Base-by-base conservation (phyloP, 768 basidiomycete species). In the Exidia glandulosa region DNA sequence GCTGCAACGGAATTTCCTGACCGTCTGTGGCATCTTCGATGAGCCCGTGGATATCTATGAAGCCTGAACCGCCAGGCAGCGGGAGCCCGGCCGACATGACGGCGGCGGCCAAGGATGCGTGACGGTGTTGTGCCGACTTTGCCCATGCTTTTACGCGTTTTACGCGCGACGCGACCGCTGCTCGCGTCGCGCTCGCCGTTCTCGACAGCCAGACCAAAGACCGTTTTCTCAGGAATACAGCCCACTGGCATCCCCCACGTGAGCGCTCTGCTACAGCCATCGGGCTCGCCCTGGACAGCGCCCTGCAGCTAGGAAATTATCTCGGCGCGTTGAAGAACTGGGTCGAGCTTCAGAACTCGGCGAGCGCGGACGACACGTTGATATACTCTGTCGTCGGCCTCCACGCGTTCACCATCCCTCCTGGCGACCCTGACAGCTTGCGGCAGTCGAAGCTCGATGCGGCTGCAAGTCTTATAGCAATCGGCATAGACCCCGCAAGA, bases 171-270 rank as follows among this genome's bases (percentile, higher is more conserved):
- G n/a, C n/a, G n/a, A n/a, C n/a, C n/a, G n/a, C n/a, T n/a, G n/a
- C n/a, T n/a, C n/a, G n/a, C n/a, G n/a, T n/a, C n/a, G n/a, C n/a
- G n/a, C n/a, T n/a, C n/a, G n/a, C n/a, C n/a, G n/a, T n/a, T 45
- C 23, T 45, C 41, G 19, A 45, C 5, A 14, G 16, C 41, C 34
- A 36, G 34, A 7, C 34, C 34, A 23, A 61, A 58, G 29, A 59
- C 57, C 29, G 75, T 94, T 36, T 88, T 97, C 70, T 92, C 90
- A 13, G 94, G 93, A 3, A 95, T 97, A 32, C 94, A 95, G 68
- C 94, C 94, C 0, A 94, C 94, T 2, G 90, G 93, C 0, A 82
- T 88, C 2, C 90, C 91, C 54, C 93, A 95, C 74, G 93, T 94
- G 71, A 65, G 81, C 12, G n/a, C 34, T 45, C 32, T 62, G 12